These are phyloP conservation scores for Cytidiella melzeri DNA, from an alignment of 768 basidiomycete species.

Conservation along the genomic window DNA sequence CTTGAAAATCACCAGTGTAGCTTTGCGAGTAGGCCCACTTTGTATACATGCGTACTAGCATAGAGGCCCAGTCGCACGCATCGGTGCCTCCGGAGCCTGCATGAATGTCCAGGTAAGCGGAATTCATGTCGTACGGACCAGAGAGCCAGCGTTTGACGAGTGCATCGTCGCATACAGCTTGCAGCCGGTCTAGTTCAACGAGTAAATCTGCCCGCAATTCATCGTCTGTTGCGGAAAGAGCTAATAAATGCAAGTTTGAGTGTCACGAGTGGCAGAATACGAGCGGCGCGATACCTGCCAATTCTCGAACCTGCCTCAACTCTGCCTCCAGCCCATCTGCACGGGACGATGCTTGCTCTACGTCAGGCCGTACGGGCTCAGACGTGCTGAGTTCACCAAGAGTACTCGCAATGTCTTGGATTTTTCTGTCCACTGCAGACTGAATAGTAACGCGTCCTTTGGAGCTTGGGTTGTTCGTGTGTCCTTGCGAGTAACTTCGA, in stretches of 20 bases:
- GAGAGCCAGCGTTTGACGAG: constrained; percentile 12
- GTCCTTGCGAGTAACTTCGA: no score
- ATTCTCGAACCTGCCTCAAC: constrained; percentile 6
- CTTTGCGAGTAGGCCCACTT: constrained; percentile 15
- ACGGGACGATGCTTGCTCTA: background rate
- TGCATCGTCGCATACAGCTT: constrained; percentile 5
- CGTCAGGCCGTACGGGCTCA: no score
- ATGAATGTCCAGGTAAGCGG: constrained; percentile 16
- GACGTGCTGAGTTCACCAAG: background rate
- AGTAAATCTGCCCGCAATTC: constrained; percentile 11
- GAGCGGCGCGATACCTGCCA: constrained; percentile 3
- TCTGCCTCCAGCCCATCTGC: background rate
- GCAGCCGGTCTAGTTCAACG: constrained; percentile 10
- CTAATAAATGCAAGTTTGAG: background rate
- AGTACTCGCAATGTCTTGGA: background rate
- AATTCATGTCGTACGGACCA: constrained; percentile 12
- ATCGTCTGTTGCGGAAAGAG: constrained; percentile 7
- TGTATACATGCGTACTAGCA: constrained; percentile 17
- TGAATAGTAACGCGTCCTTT: no score
- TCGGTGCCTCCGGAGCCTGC: constrained; percentile 13
- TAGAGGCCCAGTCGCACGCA: constrained; percentile 15
- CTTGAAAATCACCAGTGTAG: constrained; percentile 11
- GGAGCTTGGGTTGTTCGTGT: no score
- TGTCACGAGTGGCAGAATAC: background rate
- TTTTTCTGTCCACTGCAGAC: no score